Base-by-base conservation (phyloP, 768 basidiomycete species). In the Mrakia frigida region DNA sequence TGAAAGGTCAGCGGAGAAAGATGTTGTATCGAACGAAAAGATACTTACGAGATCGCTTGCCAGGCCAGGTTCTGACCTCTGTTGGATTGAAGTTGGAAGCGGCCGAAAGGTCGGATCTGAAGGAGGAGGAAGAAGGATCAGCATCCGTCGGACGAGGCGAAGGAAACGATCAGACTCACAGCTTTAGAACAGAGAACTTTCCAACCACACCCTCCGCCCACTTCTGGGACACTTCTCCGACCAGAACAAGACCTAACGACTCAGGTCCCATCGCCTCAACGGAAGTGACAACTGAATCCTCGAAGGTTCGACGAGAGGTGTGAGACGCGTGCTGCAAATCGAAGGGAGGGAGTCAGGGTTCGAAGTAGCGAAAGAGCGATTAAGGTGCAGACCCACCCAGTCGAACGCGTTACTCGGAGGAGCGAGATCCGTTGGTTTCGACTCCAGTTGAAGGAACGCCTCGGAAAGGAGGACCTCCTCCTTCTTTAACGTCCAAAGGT, bases 181-280 rank as follows among this genome's bases (percentile, higher is more conserved):
- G 37, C 14, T 59, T 52, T 35, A 72, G 9, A 16, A 72, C 70
- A 6, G 50, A 28, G 21, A 72, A 59, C 52, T 72, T 35, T 1
- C 70, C 70, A 11, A 37, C 53, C 23, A 59, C 50, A 21, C 70
- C 70, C 53, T 72, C 52, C 7, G 35, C 28, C 70, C 53, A 59
- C 4, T 21, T 59, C 53, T 59, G 46, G 1, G 25, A 59, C 16
- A 50, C 37, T 33, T 28, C 53, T 31, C 70, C 70, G 31, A 72
- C 33, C 21, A 72, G 53, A 2, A 31, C 70, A 2, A 72, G 53
- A 37, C 70, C 50, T 5, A n/a, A 0, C 5, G 70, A 59, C 25
- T 52, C 52, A 0, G 70, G 21, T 25, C 53, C 53, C n/a, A 72
- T 56, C 10, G 35, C 21, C 16, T 72, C 53, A 10, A 72, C 33